Base-by-base conservation (phyloP, 169 alveolate genomes). In the Fabrea salina region DNA sequence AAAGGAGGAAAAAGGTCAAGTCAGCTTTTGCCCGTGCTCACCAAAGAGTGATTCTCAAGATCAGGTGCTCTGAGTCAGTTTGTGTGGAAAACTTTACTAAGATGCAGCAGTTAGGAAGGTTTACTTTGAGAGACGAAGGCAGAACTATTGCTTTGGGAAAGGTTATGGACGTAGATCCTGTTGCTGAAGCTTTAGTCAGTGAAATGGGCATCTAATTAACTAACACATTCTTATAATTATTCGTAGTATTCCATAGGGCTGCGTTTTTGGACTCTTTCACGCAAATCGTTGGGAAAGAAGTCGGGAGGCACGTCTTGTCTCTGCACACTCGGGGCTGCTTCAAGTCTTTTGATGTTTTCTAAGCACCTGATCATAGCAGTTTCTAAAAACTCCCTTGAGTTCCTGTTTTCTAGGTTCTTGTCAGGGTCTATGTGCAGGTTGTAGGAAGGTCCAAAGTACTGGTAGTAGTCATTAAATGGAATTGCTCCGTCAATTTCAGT, bases 51-150 rank as follows among this genome's bases (percentile, higher is more conserved):
- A 82, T 84, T 41, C 86, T 90, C 66, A 84, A 77, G 51, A 86
- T 93, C 56, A 49, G 51, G 56, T 87, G 89, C 51, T 80, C 91
- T 8, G 81, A 94, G 40, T 95, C 97, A 16, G 86, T 95, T 37
- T 95, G 99, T 64, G 72, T 97, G 79, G 99, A 97, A 82, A 94
- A 91, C 51, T 97, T 89, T 84, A 93, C 87, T 49, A 84, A 67
- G 30, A 77, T 96, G 35, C 94, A 96, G 37, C 98, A 96, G 76
- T 82, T 97, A 40, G 99, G 99, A 7, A 89, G 99, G 75, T 96
- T 97, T 89, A 96, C 99, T 19, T 90, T 97, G 56, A 89, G 99
- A 51, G 99, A 96, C 49, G 99, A 97, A 82, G 99, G 98, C 67
- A 79, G 71, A 51, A 66, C 44, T 22, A 40, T 72, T 51, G 80